Evolutionary conservation across 345 rosid species (phyloP), one percentile per base, ranked within the genome.

Genomic region (Ceriops decandra): DNA sequence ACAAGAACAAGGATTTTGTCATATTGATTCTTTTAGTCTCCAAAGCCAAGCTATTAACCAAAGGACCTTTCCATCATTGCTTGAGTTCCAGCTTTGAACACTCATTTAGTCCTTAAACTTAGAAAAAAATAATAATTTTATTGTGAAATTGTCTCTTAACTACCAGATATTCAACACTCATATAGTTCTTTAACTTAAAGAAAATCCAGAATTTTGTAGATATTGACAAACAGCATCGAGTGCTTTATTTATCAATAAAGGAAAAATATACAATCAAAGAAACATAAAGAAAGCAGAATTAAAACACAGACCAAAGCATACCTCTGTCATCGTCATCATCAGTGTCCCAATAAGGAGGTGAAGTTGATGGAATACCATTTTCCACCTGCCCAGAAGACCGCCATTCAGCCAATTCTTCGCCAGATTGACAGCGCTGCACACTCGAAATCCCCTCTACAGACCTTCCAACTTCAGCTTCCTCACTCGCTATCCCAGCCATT

Each of bases 381-480:
- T 89, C 98, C 73, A 89, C 89, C 85, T 87, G 96, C 79, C 85
- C 97, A 62, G 91, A 93, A 8, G 97, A 93, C 52, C 95, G 90
- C 97, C 97, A 91, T 78, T 91, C 96, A 1, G 84, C 91, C 71
- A 91, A 76, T 52, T 89, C 88, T 83, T 93, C 99, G 71, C 86
- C 95, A 62, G 86, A 79, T 69, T 88, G 87, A 71, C 85, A 87
- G 52, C 74, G 83, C 80, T 80, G 85, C 73, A 84, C 83, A 65
- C 82, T 86, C 15, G 82, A 85, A 80, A 76, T 76, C 60, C 88
- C 92, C 75, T 88, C 96, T 57, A 67, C 70, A 76, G 92, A 80
- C 84, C 83, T 73, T 79, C 83, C 96, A 71, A 71, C 92, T 72
- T 92, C 92, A 77, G 87, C 68, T 52, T 88, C 98, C 79, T 84